These are phyloP conservation scores for Daldinia decipiens DNA, from an alignment of 495 filamentous ascomycete genomes.

Conservation along the genomic window DNA sequence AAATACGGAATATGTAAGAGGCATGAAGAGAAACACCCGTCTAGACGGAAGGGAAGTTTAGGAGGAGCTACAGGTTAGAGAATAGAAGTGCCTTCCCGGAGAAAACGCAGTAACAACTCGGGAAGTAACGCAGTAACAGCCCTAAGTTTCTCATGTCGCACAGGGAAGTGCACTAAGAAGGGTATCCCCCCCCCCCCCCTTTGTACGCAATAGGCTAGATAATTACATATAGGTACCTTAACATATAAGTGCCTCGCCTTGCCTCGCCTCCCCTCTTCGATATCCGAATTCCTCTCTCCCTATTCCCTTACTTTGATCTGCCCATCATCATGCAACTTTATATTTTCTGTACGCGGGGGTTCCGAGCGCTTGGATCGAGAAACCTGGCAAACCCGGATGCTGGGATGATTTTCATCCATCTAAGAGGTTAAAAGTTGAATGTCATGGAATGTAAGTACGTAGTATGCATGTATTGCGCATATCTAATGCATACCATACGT, in stretches of 20 bases:
- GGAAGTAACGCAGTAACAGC: slow-evolving; percentile 9
- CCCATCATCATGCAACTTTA: slow-evolving; percentile 30
- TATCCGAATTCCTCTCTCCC: slow-evolving; percentile 18
- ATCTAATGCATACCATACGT: slow-evolving; percentile 36
- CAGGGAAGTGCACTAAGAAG: slow-evolving; percentile 3
- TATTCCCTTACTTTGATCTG: slow-evolving; percentile 17
- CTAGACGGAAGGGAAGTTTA: not conserved
- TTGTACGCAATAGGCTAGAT: slow-evolving; percentile 15
- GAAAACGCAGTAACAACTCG: not conserved
- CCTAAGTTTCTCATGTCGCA: slow-evolving; percentile 11
- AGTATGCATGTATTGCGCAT: slow-evolving; percentile 32
- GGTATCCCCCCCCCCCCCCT: not conserved
- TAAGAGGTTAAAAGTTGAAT: slow-evolving; percentile 31
- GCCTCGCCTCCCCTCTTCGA: not conserved
- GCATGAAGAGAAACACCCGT: not conserved
- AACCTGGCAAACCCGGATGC: slow-evolving; percentile 42
- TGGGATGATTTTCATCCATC: slow-evolving; percentile 39
- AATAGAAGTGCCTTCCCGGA: not conserved
- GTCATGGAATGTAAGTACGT: slow-evolving; percentile 17
- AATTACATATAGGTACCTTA: slow-evolving; percentile 30
- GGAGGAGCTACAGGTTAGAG: not conserved
- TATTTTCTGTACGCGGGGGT: slow-evolving; percentile 31
- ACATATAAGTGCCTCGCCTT: too few species aligned
- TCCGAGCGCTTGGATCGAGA: slow-evolving; percentile 41
- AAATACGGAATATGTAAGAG: slow-evolving; percentile 10